These are phyloP conservation scores for Leucaena leucocephala DNA, from an alignment of 306 rosid species.

Conservation along the genomic window DNA sequence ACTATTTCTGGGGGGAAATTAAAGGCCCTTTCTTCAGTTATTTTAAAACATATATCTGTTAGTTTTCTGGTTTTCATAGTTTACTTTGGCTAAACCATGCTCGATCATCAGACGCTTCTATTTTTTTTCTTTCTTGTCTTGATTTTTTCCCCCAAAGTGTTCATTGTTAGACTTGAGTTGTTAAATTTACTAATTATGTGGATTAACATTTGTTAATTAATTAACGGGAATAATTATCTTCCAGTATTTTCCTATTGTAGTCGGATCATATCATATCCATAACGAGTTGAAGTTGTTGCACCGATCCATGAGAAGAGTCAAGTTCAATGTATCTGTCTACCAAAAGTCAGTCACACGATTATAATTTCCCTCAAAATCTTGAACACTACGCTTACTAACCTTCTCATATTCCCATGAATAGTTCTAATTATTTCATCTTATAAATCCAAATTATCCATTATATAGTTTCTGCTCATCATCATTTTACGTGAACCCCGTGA, in stretches of 20 bases:
- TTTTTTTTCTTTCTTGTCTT: neutral
- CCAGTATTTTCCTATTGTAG: no score
- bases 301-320: slow-evolving; percentile 1
- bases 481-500: neutral
- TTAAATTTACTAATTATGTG: neutral
- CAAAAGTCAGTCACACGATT: neutral
- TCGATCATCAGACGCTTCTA: neutral
- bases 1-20: neutral
- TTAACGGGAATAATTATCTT: no score
- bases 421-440: neutral
- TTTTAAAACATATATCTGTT: neutral
- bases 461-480: neutral
- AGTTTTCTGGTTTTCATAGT: neutral
- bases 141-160: neutral
- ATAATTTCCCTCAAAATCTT: neutral
- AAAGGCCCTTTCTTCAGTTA: neutral
- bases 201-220: no score
- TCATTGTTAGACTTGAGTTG: neutral
- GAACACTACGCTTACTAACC: neutral
- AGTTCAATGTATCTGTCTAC: neutral
- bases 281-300: neutral
- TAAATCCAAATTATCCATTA: neutral
- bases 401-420: slow-evolving; percentile 1
- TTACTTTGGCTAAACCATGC: neutral
- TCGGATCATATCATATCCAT: no score